phyloP scores from a whole-genome alignment of 805 yeast genomes.

The Candida insectalens region DNA sequence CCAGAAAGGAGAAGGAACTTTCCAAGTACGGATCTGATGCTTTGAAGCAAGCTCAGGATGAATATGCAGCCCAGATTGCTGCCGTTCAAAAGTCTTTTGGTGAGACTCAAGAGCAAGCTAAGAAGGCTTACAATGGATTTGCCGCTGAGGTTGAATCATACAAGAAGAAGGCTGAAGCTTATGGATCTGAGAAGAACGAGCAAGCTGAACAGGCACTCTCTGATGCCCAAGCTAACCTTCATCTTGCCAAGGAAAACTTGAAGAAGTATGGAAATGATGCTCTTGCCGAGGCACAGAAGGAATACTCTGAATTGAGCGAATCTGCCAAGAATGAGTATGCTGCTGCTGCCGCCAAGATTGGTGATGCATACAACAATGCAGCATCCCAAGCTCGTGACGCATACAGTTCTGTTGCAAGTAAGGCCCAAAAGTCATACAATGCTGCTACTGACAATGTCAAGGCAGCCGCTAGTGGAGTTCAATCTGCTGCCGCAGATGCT shows the following conservation, averaged over 20 bases:
- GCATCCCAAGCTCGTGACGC: slow-evolving; percentile 3
- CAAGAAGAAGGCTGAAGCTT: slow-evolving; percentile 22
- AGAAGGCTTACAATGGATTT: background rate
- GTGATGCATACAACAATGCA: background rate
- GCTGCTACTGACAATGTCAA: too few species aligned
- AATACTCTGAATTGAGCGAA: background rate
- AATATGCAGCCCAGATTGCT: slow-evolving; percentile 8
- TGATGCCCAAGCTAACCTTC: slow-evolving; percentile 24
- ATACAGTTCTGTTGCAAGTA: too few species aligned
- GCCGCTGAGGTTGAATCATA: slow-evolving; percentile 6
- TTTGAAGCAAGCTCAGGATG: slow-evolving; percentile 19
- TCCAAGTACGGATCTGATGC: slow-evolving; percentile 17
- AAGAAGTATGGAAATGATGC: slow-evolving; percentile 8
- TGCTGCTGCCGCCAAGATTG: slow-evolving; percentile 1
- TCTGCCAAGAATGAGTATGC: background rate
- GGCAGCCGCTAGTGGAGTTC: too few species aligned
- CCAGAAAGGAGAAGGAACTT: slow-evolving; percentile 12
- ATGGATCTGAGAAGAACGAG: slow-evolving; percentile 24
- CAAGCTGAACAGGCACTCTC: slow-evolving; percentile 26
- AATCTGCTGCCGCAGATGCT: background rate
- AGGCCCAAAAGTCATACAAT: too few species aligned
- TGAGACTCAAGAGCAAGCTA: background rate
- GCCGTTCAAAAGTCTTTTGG: slow-evolving; percentile 1
- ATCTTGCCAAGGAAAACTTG: slow-evolving; percentile 21
- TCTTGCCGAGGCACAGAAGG: slow-evolving; percentile 1